Evolutionary conservation across 2,329 filamentous ascomycete genomes (phyloP), one percentile per base, ranked within the genome.

Genomic region (Knufia petricola): DNA sequence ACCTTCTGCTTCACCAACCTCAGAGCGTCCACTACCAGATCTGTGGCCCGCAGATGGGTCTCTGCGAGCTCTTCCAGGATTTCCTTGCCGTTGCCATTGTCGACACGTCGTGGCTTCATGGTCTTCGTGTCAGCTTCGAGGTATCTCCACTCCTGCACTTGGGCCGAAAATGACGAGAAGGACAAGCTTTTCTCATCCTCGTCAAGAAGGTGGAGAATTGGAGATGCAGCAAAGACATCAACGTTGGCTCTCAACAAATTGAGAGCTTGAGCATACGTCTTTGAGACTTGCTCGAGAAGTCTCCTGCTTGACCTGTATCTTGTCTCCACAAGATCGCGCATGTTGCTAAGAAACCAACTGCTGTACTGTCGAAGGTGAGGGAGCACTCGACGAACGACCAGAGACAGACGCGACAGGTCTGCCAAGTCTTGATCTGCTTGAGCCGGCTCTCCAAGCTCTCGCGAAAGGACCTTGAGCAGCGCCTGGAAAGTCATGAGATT

Each of bases 401-500:
- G 71, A 38, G 56, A 54, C 8, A 43, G 46, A 10, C 26, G 36
- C 13, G 46, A 49, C 15, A 49, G 12, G 20, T 49, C 46, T 56
- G 60, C 19, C 12, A 42, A 66, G 46, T 64, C 63, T 36, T 67
- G 71, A 13, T 75, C 71, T 49, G 77, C 71, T 19, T 69, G 66
- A 40, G 62, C 79, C 20, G 73, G 67, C n/a, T 71, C 73, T 48
- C 80, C 76, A 2, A 94, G 71, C 57, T 87, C 82, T n/a, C 78
- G 74, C 54, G 82, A 72, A 30, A 94, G 71, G 23, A 83, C 70
- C 46, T 83, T 80, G 39, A 89, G 76, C 26, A 95, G 72, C 1
- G 78, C 77, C 49, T 82, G 78, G 58, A 94, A 83, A 8, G 84
- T 87, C 45, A 83, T 83, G 41, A 87, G 72, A 59, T 94, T 95